Conservation (phyloP, 2,329 filamentous ascomycete species). For the Fusarium avenaceum region DNA sequence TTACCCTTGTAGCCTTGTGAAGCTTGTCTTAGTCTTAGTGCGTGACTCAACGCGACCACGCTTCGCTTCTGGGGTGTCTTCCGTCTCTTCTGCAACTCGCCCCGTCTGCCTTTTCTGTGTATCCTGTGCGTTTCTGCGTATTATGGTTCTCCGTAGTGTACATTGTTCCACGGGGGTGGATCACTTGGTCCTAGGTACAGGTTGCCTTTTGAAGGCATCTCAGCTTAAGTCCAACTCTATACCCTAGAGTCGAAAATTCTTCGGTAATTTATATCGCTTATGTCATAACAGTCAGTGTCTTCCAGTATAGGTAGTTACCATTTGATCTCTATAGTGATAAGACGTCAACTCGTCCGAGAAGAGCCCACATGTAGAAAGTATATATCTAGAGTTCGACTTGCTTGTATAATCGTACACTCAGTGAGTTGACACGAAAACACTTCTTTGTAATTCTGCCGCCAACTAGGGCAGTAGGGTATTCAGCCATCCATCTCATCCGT, state of each 20-base stretch:
- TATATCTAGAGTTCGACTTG: not conserved
- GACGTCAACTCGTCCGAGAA: not conserved
- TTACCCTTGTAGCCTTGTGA: not conserved
- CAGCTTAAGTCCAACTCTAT: not conserved
- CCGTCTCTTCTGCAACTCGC: constrained; percentile 13
- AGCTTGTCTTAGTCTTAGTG: constrained; percentile 19
- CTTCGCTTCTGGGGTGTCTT: constrained; percentile 14
- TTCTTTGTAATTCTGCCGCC: constrained; percentile 11
- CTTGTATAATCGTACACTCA: constrained; percentile 1
- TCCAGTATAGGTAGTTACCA: not conserved
- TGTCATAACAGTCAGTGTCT: too few relatives aligned
- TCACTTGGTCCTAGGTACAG: constrained; percentile 2
- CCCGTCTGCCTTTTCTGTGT: constrained; percentile 27
- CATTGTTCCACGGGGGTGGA: constrained; percentile 2
- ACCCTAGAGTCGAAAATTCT: constrained; percentile 3
- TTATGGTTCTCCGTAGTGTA: constrained; percentile 32
- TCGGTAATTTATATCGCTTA: too few relatives aligned
- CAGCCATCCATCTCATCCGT: constrained; percentile 35
- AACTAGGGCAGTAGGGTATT: constrained; percentile 30
- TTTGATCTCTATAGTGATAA: not conserved
- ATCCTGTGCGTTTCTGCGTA: constrained; percentile 8
- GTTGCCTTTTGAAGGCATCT: not conserved
- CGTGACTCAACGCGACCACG: constrained; percentile 20
- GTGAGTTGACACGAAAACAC: constrained; percentile 10
- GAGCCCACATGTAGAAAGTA: not conserved